Evolutionary conservation across 352 stramenopile genomes (phyloP).

Genomic region (Globisporangium viniferum): DNA sequence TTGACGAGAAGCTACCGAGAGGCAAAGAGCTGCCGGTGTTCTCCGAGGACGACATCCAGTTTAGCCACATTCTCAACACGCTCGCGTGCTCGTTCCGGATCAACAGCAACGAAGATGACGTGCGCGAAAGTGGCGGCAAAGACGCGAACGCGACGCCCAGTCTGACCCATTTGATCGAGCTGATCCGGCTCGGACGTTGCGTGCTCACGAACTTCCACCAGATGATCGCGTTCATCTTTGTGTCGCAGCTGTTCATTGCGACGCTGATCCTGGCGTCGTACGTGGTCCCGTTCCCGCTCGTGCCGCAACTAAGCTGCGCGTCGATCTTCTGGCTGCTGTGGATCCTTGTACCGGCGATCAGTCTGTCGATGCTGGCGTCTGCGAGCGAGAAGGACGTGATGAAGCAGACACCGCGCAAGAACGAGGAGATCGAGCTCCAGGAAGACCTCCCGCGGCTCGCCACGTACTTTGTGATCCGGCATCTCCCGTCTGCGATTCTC

Average conservation of each 20-base stretch:
- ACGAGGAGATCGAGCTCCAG: conserved; percentile 60
- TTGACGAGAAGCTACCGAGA: conserved; percentile 58
- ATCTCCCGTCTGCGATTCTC: conserved; percentile 59
- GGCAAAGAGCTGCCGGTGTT: conserved; percentile 61
- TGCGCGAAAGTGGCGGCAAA: conserved; percentile 12
- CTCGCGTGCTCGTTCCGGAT: conserved; percentile 75
- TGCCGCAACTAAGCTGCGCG: conserved; percentile 65
- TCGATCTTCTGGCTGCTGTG: conserved; percentile 86
- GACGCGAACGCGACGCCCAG: conserved; percentile 31
- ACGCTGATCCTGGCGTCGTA: conserved; percentile 71
- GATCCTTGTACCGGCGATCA: conserved; percentile 71
- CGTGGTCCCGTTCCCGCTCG: conserved; percentile 68
- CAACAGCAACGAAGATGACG: conserved; percentile 26
- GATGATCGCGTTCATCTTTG: conserved; percentile 82
- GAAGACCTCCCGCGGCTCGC: conserved; percentile 58
- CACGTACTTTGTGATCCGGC: conserved; percentile 67
- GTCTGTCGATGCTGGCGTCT: conserved; percentile 74
- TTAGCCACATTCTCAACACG: conserved; percentile 85
- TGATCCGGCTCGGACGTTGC: conserved; percentile 71
- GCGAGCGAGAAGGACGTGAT: conserved; percentile 71
- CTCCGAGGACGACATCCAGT: conserved; percentile 69
- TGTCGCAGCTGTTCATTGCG: conserved; percentile 78
- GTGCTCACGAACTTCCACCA: conserved; percentile 86
- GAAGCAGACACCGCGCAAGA: conserved; percentile 85
- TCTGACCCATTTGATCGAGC: conserved; percentile 70